Evolutionary conservation across 2,329 filamentous ascomycete genomes (phyloP).

Genomic region (Cercospora beticola): DNA sequence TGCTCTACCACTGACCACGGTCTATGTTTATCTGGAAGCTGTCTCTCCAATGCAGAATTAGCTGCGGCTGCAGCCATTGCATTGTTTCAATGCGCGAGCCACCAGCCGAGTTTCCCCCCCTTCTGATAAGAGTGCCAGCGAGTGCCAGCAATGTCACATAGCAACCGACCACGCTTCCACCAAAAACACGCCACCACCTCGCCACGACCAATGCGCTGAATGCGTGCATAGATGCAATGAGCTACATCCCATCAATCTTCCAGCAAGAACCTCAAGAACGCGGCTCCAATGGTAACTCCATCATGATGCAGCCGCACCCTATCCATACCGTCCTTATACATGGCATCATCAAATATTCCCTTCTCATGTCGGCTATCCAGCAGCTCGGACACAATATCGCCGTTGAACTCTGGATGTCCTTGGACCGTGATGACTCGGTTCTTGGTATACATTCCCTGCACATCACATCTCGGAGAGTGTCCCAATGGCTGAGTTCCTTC

Average conservation of each 20-base stretch:
- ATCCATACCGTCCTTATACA: slow-evolving; percentile 67
- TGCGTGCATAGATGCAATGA: background rate
- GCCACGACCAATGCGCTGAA: background rate
- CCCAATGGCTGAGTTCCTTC: slow-evolving; percentile 62
- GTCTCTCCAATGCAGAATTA: background rate
- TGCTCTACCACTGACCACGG: background rate
- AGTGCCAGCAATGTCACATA: background rate
- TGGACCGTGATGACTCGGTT: slow-evolving; percentile 72
- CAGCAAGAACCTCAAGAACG: slow-evolving; percentile 74
- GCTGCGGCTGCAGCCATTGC: background rate
- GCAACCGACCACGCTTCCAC: background rate
- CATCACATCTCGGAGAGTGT: slow-evolving; percentile 63
- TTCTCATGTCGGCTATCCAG: slow-evolving; percentile 62
- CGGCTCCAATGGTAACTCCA: slow-evolving; percentile 70
- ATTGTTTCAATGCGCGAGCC: background rate
- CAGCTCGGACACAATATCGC: slow-evolving; percentile 68
- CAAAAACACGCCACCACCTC: background rate
- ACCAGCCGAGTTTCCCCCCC: background rate
- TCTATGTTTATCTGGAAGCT: background rate
- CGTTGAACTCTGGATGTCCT: slow-evolving; percentile 81
- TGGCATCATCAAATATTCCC: slow-evolving; percentile 68
- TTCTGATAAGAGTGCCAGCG: background rate
- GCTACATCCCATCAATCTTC: slow-evolving; percentile 45
- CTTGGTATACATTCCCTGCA: slow-evolving; percentile 77
- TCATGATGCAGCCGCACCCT: slow-evolving; percentile 71